phyloP scores from a whole-genome alignment of 257 asterid species.

The Solanum habrochaites region DNA sequence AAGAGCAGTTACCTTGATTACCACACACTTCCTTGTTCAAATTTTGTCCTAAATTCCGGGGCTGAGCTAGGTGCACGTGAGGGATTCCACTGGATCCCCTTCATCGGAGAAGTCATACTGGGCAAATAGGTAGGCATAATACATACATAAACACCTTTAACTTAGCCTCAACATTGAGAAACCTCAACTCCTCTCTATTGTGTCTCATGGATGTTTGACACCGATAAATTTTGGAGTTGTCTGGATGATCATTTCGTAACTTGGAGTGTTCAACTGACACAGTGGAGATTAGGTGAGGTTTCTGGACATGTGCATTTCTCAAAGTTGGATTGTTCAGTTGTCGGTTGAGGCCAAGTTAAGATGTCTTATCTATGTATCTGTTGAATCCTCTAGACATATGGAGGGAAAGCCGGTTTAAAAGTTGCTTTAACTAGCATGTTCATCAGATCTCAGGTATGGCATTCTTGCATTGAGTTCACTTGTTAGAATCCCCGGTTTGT shows the following conservation, averaged over 20 bases:
- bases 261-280: background rate
- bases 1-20: conserved; percentile 40
- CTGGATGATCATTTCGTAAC: background rate
- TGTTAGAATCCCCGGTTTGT: background rate
- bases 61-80: background rate
- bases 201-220: background rate
- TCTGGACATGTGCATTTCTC: background rate
- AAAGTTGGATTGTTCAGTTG: background rate
- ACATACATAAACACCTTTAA: background rate
- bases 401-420: background rate
- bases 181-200: background rate
- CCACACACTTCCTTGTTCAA: background rate
- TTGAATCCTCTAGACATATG: background rate
- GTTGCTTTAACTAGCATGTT: background rate
- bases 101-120: background rate
- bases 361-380: background rate
- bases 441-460: background rate
- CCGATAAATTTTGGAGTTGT: background rate
- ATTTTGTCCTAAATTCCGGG: background rate
- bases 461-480: background rate
- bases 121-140: background rate
- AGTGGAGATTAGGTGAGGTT: background rate
- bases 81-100: background rate
- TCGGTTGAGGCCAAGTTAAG: background rate
- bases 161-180: background rate